Evolutionary conservation across 2,329 filamentous ascomycete genomes (phyloP).

Genomic region (Fusarium humuli): DNA sequence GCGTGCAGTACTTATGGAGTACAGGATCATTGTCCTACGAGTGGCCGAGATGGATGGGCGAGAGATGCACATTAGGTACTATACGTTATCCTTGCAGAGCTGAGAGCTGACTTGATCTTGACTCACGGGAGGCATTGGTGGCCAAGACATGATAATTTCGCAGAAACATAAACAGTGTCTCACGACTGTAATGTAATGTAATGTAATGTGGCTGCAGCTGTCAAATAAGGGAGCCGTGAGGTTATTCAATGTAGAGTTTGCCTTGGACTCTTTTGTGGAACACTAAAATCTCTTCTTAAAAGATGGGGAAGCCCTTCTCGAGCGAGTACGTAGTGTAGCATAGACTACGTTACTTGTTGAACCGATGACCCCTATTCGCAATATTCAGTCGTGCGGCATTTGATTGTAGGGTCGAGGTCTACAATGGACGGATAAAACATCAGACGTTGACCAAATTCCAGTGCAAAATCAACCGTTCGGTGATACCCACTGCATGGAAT

Average conservation of each 20-base stretch:
- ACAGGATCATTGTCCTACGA: neutral
- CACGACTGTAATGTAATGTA: neutral
- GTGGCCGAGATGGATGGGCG: neutral
- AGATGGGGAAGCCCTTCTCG: neutral
- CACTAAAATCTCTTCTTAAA: neutral
- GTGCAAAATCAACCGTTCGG: neutral
- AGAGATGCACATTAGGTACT: neutral
- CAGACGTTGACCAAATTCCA: neutral
- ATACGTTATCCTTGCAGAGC: neutral
- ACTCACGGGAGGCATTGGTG: neutral
- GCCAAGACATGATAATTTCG: slow-evolving; percentile 3
- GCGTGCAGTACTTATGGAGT: neutral
- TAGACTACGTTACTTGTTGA: neutral
- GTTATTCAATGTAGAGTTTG: slow-evolving; percentile 13
- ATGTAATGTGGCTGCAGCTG: slow-evolving; percentile 1
- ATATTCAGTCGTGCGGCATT: slow-evolving; percentile 7
- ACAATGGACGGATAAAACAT: neutral
- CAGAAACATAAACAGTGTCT: neutral
- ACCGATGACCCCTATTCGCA: neutral
- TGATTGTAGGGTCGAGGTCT: neutral
- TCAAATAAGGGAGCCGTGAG: slow-evolving; percentile 12
- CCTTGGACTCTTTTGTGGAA: slow-evolving; percentile 3
- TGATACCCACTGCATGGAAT: neutral
- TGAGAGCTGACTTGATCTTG: slow-evolving; percentile 2
- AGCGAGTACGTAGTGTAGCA: neutral